Percentiles rank a stretch among this genome's conserved stretches.
Evolutionary conservation across 768 basidiomycete genomes (phyloP).

Genomic region (Daedaleopsis nitida): DNA sequence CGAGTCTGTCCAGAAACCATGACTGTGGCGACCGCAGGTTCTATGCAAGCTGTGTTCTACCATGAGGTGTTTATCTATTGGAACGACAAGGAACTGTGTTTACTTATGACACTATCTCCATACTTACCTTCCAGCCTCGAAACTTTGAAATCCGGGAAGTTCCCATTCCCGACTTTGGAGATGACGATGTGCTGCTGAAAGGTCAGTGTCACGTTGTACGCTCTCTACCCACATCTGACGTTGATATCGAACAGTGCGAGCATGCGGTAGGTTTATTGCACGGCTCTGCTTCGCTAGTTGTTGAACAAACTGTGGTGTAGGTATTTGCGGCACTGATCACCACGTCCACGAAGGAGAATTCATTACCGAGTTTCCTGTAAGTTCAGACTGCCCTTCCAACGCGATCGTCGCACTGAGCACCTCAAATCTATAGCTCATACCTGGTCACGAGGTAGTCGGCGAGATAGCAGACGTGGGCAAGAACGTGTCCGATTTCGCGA

Average conservation of each 20-base stretch:
- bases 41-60: slow-evolving; percentile 23
- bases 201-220: slow-evolving; percentile 36
- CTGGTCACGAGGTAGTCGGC: slow-evolving; percentile 79
- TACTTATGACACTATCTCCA: not conserved
- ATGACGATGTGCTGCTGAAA: slow-evolving; percentile 77
- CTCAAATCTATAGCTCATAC: slow-evolving; percentile 54
- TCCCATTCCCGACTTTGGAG: slow-evolving; percentile 63
- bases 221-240: not conserved
- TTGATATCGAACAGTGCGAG: slow-evolving; percentile 11
- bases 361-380: slow-evolving; percentile 68
- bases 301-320: slow-evolving; percentile 20
- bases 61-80: slow-evolving; percentile 5
- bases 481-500: slow-evolving; percentile 72
- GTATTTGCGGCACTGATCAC: slow-evolving; percentile 72
- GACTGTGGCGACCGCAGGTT: not conserved
- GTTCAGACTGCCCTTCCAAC: slow-evolving; percentile 20
- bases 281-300: not conserved
- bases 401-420: not conserved
- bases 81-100: no score
- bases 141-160: slow-evolving; percentile 70
- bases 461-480: slow-evolving; percentile 72
- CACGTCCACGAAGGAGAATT: slow-evolving; percentile 68
- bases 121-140: slow-evolving; percentile 53
- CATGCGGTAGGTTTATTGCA: slow-evolving; percentile 18
- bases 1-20: not conserved